Percentiles rank a stretch among this genome's conserved stretches.
Conservation (phyloP, 192 early-diverging fungal species). For the Coemansia sp. region DNA sequence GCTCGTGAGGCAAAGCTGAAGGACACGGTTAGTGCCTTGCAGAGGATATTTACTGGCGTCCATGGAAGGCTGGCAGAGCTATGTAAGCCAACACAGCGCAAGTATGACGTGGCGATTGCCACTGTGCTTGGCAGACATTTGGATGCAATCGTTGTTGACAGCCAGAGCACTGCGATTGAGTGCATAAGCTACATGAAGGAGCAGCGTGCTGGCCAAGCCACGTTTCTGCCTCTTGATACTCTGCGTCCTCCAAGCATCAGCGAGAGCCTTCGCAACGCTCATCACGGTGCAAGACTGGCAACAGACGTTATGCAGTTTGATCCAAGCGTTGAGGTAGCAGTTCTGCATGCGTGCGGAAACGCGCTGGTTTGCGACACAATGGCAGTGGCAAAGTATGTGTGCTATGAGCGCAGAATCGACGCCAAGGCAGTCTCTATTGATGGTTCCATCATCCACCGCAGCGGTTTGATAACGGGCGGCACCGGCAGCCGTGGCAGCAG, state of each 20-base stretch:
- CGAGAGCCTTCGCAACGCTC: slow-evolving; percentile 76
- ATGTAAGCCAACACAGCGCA: slow-evolving; percentile 88
- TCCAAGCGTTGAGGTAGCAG: slow-evolving; percentile 68
- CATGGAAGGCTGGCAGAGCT: slow-evolving; percentile 88
- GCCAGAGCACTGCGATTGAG: slow-evolving; percentile 88
- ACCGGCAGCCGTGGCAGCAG: slow-evolving; percentile 48
- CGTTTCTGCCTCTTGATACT: slow-evolving; percentile 91
- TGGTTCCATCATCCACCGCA: slow-evolving; percentile 93
- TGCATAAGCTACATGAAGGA: slow-evolving; percentile 95
- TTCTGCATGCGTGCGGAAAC: slow-evolving; percentile 91
- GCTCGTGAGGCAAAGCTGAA: slow-evolving; percentile 76
- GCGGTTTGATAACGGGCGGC: slow-evolving; percentile 93
- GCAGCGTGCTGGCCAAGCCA: slow-evolving; percentile 86
- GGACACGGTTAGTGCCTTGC: slow-evolving; percentile 76
- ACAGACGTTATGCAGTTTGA: slow-evolving; percentile 92
- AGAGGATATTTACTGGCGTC: slow-evolving; percentile 86
- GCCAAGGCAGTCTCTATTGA: slow-evolving; percentile 93
- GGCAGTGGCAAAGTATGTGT: slow-evolving; percentile 80
- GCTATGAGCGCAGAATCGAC: slow-evolving; percentile 78
- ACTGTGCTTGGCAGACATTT: slow-evolving; percentile 88
- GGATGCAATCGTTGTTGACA: slow-evolving; percentile 95
- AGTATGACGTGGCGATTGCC: slow-evolving; percentile 84
- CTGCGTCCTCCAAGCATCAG: slow-evolving; percentile 71
- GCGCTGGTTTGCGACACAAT: slow-evolving; percentile 89
- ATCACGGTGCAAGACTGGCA: slow-evolving; percentile 86